phyloP scores from a whole-genome alignment of 805 yeast genomes.

The Isabelozyma heimii region DNA sequence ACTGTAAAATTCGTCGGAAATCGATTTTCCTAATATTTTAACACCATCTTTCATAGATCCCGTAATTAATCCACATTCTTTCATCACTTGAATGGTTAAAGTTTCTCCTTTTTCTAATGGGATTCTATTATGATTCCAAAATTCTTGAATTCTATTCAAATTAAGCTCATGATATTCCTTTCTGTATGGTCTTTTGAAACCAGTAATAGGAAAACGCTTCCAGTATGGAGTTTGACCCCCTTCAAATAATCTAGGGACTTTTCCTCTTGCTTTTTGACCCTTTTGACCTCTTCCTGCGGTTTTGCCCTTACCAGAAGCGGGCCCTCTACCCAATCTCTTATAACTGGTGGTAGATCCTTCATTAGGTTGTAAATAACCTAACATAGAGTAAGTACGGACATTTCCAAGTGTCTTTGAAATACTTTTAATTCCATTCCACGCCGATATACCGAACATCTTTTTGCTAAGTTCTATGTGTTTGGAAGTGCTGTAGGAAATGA shows the following conservation, averaged over 20 bases:
- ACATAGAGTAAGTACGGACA: constrained; percentile 40
- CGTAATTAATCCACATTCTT: constrained; percentile 65
- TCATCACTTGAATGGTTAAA: constrained; percentile 75
- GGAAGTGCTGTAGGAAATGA: neutral
- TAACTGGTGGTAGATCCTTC: constrained; percentile 56
- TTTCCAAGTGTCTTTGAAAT: neutral
- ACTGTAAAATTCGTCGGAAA: constrained; percentile 30
- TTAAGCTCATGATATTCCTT: constrained; percentile 57
- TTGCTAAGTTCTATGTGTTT: neutral
- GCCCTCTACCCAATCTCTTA: constrained; percentile 93
- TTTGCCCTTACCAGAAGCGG: constrained; percentile 88
- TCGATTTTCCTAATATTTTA: constrained; percentile 71
- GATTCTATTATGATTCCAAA: constrained; percentile 66
- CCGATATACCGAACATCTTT: neutral
- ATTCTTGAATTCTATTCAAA: constrained; percentile 66
- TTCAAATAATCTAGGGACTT: constrained; percentile 90
- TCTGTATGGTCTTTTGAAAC: constrained; percentile 69
- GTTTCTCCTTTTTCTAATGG: constrained; percentile 56
- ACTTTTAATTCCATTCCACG: neutral
- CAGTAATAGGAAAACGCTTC: constrained; percentile 82
- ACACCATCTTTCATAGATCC: constrained; percentile 79
- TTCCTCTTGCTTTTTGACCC: constrained; percentile 96
- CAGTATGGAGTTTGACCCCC: constrained; percentile 98
- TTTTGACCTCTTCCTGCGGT: constrained; percentile 97
- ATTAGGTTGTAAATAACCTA: constrained; percentile 58